Conservation (phyloP, 345 rosid species). For the Ceriops decandra region DNA sequence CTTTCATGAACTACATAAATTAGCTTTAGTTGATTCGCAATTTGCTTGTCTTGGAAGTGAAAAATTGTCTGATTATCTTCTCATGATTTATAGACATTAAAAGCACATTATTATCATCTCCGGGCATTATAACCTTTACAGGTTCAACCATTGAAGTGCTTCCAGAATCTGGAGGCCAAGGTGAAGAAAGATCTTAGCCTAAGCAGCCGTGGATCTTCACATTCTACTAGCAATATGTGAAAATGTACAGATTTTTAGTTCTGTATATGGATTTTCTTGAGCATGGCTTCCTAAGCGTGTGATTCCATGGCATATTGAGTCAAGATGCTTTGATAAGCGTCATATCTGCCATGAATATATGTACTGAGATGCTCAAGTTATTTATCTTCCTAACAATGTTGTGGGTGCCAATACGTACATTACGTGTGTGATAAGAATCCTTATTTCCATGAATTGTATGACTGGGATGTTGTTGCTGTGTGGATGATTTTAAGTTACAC, state of each 20-base stretch:
- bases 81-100: too few relatives aligned
- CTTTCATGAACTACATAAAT: too few relatives aligned
- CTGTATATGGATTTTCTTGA: constrained; percentile 9
- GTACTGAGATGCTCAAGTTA: constrained; percentile 6
- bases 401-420: background rate
- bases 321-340: background rate
- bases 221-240: constrained; percentile 41
- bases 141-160: constrained; percentile 72
- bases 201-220: constrained; percentile 46
- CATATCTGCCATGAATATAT: constrained; percentile 10
- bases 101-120: constrained; percentile 1
- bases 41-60: background rate
- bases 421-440: background rate
- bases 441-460: background rate
- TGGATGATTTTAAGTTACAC: too few relatives aligned
- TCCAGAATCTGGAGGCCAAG: constrained; percentile 59
- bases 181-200: constrained; percentile 56
- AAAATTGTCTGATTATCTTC: too few relatives aligned
- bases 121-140: constrained; percentile 25
- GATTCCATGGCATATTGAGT: background rate
- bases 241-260: background rate
- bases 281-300: background rate
- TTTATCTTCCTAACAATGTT: background rate
- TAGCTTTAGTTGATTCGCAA: background rate
- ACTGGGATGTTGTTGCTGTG: background rate